Evolutionary conservation across 108 stramenopile species (phyloP), one percentile per base, ranked within the genome.

Genomic region (Discostella pseudostelligera): DNA sequence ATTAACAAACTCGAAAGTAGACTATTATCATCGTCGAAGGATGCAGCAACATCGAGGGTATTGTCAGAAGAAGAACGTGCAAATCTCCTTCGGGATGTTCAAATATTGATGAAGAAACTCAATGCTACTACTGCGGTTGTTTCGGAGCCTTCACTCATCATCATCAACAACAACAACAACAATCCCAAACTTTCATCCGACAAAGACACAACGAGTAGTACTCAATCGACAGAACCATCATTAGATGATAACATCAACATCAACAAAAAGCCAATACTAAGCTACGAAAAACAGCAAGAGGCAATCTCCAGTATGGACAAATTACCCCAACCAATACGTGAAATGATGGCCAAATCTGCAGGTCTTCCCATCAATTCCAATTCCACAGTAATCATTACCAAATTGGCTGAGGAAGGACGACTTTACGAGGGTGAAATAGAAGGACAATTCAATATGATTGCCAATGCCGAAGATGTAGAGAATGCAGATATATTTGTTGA

Each of bases 301-400:
- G 74, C 74, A 20, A 55, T 78, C 36, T 21, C 20, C 12, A 72
- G 68, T 8, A 74, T 65, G 40, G 43, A 68, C 5, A 53, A 58
- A 20, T 16, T 82, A 16, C 77, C 76, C 10, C 56, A 56, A 26
- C 66, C 58, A 39, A 58, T 79, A 21, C 58, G 74, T 24, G 74
- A 75, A 44, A 65, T 70, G 69, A 75, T 80, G 62, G 74, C 79
- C n/a, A 65, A 54, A 47, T 46, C 69, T 22, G 69, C 69, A 11
- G 74, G 74, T 13, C 9, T 76, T 32, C n/a, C 26, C 36, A 53
- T 71, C 32, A 74, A 59, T 10, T 45, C 35, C 16, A 80, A 80
- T 71, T 51, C 69, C 32, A 80, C 79, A n/a, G 62, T 48, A n/a
- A 69, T 76, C 4, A 54, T 80, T 21, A 70, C 59, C 1, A 80